These are phyloP conservation scores for Pseudoturritis turrita DNA, from an alignment of 345 rosid genomes.

Conservation along the genomic window DNA sequence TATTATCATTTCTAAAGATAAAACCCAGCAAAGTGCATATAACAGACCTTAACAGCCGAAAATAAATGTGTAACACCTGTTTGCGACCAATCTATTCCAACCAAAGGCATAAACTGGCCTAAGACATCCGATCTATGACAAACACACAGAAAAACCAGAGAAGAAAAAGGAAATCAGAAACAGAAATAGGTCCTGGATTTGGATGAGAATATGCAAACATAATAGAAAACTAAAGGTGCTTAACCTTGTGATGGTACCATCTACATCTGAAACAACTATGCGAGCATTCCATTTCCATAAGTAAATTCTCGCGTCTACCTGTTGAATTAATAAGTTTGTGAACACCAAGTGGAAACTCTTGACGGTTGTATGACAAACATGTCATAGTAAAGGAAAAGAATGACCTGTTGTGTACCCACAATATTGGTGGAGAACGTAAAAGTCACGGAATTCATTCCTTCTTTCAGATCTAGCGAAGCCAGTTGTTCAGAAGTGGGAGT, in stretches of 20 bases:
- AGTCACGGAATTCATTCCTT: constrained; percentile 67
- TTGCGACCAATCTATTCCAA: constrained; percentile 94
- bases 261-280: constrained; percentile 93
- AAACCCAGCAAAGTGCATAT: neutral
- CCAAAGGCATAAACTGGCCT: constrained; percentile 98
- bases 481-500: constrained; percentile 89
- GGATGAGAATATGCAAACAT: neutral
- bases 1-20: neutral
- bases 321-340: constrained; percentile 15
- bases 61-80: constrained; percentile 91
- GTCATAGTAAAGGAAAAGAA: constrained; percentile 14
- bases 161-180: constrained; percentile 13
- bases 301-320: constrained; percentile 94
- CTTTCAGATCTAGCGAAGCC: constrained; percentile 72
- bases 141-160: neutral
- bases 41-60: constrained; percentile 84
- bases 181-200: neutral
- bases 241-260: constrained; percentile 96
- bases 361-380: constrained; percentile 3
- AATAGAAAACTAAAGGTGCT: neutral
- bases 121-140: constrained; percentile 87
- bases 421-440: constrained; percentile 87
- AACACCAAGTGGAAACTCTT: neutral
- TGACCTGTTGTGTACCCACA: constrained; percentile 90
- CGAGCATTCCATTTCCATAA: constrained; percentile 95